Evolutionary conservation across 495 filamentous ascomycete species (phyloP).

Genomic region (Lindgomyces ingoldianus): DNA sequence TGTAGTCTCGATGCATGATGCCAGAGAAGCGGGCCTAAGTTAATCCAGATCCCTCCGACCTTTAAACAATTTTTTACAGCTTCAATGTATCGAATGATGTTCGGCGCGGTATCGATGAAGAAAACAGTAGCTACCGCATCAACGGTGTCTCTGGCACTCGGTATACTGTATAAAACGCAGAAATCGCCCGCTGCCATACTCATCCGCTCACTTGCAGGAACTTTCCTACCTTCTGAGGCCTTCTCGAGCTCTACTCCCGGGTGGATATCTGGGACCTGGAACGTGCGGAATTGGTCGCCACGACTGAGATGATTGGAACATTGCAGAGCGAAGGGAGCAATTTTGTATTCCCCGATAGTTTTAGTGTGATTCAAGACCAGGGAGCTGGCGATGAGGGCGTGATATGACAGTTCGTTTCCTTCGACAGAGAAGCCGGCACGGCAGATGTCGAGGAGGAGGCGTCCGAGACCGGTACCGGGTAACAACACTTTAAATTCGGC

Average conservation of each 20-base stretch:
- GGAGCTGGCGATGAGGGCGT: constrained; percentile 82
- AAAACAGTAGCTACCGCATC: constrained; percentile 88
- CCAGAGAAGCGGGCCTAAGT: constrained; percentile 89
- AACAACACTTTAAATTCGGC: constrained; percentile 67
- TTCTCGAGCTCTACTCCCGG: constrained; percentile 57
- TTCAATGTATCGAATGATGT: constrained; percentile 84
- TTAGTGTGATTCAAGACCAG: constrained; percentile 80
- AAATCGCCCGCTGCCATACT: constrained; percentile 87
- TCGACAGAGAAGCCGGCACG: constrained; percentile 72
- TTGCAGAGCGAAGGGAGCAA: constrained; percentile 77
- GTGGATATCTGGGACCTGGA: constrained; percentile 76
- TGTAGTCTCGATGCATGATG: constrained; percentile 58
- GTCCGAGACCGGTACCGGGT: constrained; percentile 85
- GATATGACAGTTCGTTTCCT: constrained; percentile 95
- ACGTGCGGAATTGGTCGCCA: constrained; percentile 67
- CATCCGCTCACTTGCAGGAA: constrained; percentile 61
- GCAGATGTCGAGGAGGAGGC: constrained; percentile 84
- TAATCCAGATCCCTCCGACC: constrained; percentile 79
- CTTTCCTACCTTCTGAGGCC: constrained; percentile 35
- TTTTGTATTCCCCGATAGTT: constrained; percentile 48
- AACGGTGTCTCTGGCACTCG: constrained; percentile 60
- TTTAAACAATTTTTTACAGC: constrained; percentile 76
- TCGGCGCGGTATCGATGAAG: constrained; percentile 96
- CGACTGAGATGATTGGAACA: constrained; percentile 78
- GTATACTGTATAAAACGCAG: constrained; percentile 67